Evolutionary conservation across 352 stramenopile genomes (phyloP), one percentile per base, ranked within the genome.

Genomic region (Pythium inflatum): DNA sequence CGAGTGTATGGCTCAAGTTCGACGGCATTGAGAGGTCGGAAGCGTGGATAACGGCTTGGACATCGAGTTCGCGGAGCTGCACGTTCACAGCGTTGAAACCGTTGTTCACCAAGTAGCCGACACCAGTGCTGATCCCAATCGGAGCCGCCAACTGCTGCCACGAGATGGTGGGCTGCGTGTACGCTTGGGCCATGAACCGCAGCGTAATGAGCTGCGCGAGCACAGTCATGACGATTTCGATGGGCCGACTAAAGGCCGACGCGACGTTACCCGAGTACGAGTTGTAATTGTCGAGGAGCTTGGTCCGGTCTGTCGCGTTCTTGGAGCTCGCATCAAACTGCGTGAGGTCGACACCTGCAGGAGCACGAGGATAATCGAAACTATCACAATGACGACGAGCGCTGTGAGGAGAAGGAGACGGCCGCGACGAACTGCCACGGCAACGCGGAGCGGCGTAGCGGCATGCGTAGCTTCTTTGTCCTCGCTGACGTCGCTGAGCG

Each of bases 11-110:
- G n/a, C 11, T 50, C 11, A 13, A 11, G 12, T 6, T 24, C 12
- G 11, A 13, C 6, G 41, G 41, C 16, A n/a, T 22, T 3, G 9
- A 4, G 22, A 55, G 25, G 24, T 56, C 49, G 27, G 28, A 36
- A 3, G 12, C 27, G 1, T 2, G 2, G 13, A 30, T 51, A 1
- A 24, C 34, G 1, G 48, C n/a, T 22, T 38, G n/a, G 11, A 66
- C 33, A 2, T 3, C 3, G 9, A 11, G 18, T 4, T 24, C 6
- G 4, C 43, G 64, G 6, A 71, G 45, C 46, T 71, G 64, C 2
- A 71, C 55, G 46, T 71, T 71, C 40, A 54, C 5, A 16, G 64
- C 54, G 14, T 54, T 45, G 55, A 71, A 61, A 27, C 41, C 55
- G 54, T 65, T 66, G 24, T 14, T 46, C 14, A 71, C 9, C 20